Conservation (phyloP, 2,329 filamentous ascomycete species). For the Fusarium torreyae region DNA sequence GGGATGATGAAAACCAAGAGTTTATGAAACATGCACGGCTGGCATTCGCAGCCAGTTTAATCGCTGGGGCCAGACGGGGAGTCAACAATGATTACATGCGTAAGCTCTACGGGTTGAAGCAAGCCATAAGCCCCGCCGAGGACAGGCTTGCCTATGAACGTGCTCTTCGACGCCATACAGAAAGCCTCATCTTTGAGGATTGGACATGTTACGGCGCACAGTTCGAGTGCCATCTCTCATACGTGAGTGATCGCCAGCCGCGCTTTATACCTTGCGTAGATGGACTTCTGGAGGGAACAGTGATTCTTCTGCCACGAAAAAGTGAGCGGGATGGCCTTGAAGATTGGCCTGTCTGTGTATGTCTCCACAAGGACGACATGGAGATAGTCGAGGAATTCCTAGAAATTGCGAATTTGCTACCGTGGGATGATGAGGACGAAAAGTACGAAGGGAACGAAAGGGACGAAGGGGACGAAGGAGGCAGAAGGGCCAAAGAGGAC, state of each 20-base stretch:
- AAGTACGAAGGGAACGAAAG: too few relatives aligned
- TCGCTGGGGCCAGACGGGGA: slow-evolving; percentile 13
- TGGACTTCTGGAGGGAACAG: slow-evolving; percentile 34
- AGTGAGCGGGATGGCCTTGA: neutral
- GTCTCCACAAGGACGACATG: slow-evolving; percentile 24
- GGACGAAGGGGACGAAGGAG: too few relatives aligned
- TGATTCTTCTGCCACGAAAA: slow-evolving; percentile 40
- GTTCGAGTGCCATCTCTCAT: slow-evolving; percentile 17
- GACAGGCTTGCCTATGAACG: slow-evolving; percentile 28
- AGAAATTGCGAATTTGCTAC: slow-evolving; percentile 11
- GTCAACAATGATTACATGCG: slow-evolving; percentile 20
- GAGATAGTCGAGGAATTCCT: slow-evolving; percentile 7
- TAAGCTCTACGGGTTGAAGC: slow-evolving; percentile 38
- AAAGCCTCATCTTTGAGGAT: slow-evolving; percentile 40
- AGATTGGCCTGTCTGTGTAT: slow-evolving; percentile 37
- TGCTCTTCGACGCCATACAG: slow-evolving; percentile 23
- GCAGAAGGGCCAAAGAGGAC: too few relatives aligned
- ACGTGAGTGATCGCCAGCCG: slow-evolving; percentile 4
- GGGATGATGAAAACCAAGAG: neutral
- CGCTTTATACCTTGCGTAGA: slow-evolving; percentile 35
- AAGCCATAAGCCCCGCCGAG: slow-evolving; percentile 4
- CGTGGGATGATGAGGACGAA: neutral
- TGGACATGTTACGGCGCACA: slow-evolving; percentile 36
- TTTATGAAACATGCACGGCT: neutral
- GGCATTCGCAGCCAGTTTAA: neutral